phyloP scores from a whole-genome alignment of 495 filamentous ascomycete genomes.

The Pyrenopolyporus hunteri region DNA sequence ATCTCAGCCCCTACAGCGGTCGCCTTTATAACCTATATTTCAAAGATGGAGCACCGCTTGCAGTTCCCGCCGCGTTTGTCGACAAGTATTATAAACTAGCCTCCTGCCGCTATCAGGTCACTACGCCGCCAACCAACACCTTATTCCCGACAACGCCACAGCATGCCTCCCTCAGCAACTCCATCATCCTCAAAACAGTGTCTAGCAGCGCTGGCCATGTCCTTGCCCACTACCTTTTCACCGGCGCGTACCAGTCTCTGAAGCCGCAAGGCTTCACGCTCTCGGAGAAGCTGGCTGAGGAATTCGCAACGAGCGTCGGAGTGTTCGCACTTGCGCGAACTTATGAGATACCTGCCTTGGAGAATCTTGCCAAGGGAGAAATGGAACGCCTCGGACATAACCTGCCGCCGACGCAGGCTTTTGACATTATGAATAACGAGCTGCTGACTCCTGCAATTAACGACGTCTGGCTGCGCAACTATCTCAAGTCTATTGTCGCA shows the following conservation, averaged over 20 bases:
- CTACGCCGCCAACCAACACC: too few relatives aligned
- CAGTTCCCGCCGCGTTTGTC: not conserved
- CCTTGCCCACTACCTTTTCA: constrained; percentile 41
- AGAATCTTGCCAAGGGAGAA: constrained; percentile 12
- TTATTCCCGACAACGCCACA: too few relatives aligned
- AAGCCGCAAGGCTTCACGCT: constrained; percentile 5
- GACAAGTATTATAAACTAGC: too few relatives aligned
- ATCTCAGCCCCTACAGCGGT: too few relatives aligned
- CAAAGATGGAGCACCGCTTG: not conserved
- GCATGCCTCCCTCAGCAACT: too few relatives aligned
- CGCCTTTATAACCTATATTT: too few relatives aligned
- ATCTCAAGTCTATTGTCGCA: constrained; percentile 9
- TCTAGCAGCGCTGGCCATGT: constrained; percentile 38
- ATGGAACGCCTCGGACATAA: constrained; percentile 20
- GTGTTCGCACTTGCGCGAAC: constrained; percentile 16
- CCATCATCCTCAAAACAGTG: constrained; percentile 1
- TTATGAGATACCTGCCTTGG: constrained; percentile 8
- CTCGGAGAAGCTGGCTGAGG: constrained; percentile 5
- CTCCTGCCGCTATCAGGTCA: too few relatives aligned
- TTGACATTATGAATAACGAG: constrained; percentile 10
- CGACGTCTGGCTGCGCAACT: constrained; percentile 20
- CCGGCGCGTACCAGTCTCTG: constrained; percentile 21
- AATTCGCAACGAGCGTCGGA: constrained; percentile 22
- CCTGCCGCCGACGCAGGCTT: constrained; percentile 7
- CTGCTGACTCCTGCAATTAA: not conserved